Base-by-base conservation (phyloP, 495 filamentous ascomycete genomes). In the Aspergillus sclerotioniger region DNA sequence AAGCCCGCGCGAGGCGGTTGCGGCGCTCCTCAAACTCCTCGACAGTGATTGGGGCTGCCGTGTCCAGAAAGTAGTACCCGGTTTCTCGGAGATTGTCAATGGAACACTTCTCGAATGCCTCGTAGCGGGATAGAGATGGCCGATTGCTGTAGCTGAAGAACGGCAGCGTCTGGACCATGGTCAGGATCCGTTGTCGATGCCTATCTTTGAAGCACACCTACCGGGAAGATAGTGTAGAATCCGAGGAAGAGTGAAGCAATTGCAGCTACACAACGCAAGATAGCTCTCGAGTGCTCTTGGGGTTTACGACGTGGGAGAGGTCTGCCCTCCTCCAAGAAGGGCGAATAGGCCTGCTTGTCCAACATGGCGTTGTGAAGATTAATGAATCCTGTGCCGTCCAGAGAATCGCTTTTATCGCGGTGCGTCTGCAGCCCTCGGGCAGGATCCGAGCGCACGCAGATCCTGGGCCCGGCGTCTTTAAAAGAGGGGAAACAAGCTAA, bases 21-120 rank as follows among this genome's bases (percentile, higher is more conserved):
- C 81, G 64, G 9, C 80, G 71, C 7, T 73, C 57, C 20, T 77
- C 67, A 55, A 75, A 84, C 49, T 82, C 79, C 1, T 61, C 51
- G 0, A 72, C 29, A 3, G 62, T 35, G 25, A 80, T 76, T 0
- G 77, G 77, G 0, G 57, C 50, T 7, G 75, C 79, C 6, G 57
- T 60, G n/a, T 76, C 61, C 10, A 84, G 62, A 53, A 82, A 84
- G 15, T 71, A 70, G 19, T 80, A 62, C 15, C 74, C 68, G 8
- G 71, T 76, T 8, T 67, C 61, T 0, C 76, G 65, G 8, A 72
- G 32, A 53, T 73, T 81, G 8, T 70, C 54, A 28, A 79, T 76
- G 15, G 80, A 74, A 55, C 80, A 84, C 61, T 72, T 48, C 53
- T 75, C 71, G 43, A 82, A 73, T 3, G 57, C 35, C 13, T 53